A percentile compares a stretch with the other conserved stretches of the same genome.
phyloP scores from a whole-genome alignment of 371 early-diverging fungal genomes.

The Actinomucor elegans region DNA sequence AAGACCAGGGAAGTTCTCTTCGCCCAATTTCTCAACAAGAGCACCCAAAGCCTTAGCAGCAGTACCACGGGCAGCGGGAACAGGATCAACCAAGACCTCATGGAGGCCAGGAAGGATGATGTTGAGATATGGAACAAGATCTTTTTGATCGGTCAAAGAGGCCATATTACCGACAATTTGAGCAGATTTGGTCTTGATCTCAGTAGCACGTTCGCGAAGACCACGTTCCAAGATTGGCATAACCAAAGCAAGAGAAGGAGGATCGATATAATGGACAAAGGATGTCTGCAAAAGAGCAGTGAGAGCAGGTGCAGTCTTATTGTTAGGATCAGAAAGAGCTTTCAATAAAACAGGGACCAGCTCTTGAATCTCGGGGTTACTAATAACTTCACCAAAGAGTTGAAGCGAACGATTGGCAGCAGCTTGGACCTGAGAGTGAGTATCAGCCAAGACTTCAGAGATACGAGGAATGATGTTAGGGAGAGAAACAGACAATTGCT shows the following conservation, averaged over 20 bases:
- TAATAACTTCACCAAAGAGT: slow-evolving; percentile 92
- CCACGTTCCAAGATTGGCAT: slow-evolving; percentile 95
- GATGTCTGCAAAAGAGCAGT: slow-evolving; percentile 86
- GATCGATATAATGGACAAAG: slow-evolving; percentile 97
- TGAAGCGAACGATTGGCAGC: slow-evolving; percentile 87
- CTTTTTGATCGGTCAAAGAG: slow-evolving; percentile 86
- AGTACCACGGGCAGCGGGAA: slow-evolving; percentile 94
- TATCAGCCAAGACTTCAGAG: slow-evolving; percentile 88
- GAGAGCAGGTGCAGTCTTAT: slow-evolving; percentile 81
- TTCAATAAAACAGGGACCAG: slow-evolving; percentile 86
- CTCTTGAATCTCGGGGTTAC: slow-evolving; percentile 94
- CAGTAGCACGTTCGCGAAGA: slow-evolving; percentile 85
- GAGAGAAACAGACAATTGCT: slow-evolving; percentile 87
- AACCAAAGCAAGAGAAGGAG: slow-evolving; percentile 93
- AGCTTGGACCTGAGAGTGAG: slow-evolving; percentile 90
- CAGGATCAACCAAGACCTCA: slow-evolving; percentile 91
- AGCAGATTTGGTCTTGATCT: slow-evolving; percentile 91
- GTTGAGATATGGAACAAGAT: slow-evolving; percentile 85
- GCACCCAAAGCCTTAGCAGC: slow-evolving; percentile 93
- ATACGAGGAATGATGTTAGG: slow-evolving; percentile 93
- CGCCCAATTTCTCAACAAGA: slow-evolving; percentile 90
- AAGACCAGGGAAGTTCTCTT: slow-evolving; percentile 89
- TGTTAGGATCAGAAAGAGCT: slow-evolving; percentile 89
- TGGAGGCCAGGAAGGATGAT: slow-evolving; percentile 85
- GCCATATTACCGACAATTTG: slow-evolving; percentile 98